phyloP scores from a whole-genome alignment of 257 asterid genomes.

The Solanum peruvianum region DNA sequence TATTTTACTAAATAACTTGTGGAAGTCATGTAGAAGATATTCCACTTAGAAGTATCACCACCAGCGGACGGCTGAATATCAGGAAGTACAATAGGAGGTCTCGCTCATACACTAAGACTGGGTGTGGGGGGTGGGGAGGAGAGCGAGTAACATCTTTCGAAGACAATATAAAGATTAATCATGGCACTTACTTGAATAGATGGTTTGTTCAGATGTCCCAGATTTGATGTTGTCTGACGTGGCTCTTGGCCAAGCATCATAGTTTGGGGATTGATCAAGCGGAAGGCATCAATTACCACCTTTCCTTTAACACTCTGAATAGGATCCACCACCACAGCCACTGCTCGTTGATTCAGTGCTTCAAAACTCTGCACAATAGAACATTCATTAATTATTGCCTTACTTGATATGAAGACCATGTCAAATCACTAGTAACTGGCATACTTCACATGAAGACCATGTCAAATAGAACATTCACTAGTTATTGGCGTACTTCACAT shows the following conservation, averaged over 20 bases:
- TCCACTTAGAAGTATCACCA: not conserved
- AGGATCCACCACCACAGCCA: constrained; percentile 98
- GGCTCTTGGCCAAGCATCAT: constrained; percentile 99
- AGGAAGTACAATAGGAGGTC: not conserved
- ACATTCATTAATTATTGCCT: not conserved
- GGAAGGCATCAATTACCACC: constrained; percentile 99
- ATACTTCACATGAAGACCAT: not conserved
- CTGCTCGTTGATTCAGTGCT: constrained; percentile 95
- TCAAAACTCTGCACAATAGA: constrained; percentile 75
- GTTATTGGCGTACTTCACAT: not conserved
- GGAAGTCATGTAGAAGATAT: not conserved
- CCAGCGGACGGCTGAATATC: not conserved
- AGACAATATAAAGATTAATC: not conserved
- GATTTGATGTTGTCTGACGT: constrained; percentile 92
- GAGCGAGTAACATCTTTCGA: not conserved
- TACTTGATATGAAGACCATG: not conserved
- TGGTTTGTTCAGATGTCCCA: constrained; percentile 96
- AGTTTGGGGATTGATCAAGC: constrained; percentile 91
- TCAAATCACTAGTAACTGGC: not conserved
- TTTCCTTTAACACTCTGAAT: constrained; percentile 98
- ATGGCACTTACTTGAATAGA: constrained; percentile 62
- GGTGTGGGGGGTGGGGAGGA: not conserved
- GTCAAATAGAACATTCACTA: constrained; percentile 3
- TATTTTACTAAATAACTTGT: not conserved
- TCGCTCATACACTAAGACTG: not conserved